Evolutionary conservation across 176 grass and related monocot species (phyloP), one percentile per base, ranked within the genome.

Genomic region (Echinochloa phyllopogon): DNA sequence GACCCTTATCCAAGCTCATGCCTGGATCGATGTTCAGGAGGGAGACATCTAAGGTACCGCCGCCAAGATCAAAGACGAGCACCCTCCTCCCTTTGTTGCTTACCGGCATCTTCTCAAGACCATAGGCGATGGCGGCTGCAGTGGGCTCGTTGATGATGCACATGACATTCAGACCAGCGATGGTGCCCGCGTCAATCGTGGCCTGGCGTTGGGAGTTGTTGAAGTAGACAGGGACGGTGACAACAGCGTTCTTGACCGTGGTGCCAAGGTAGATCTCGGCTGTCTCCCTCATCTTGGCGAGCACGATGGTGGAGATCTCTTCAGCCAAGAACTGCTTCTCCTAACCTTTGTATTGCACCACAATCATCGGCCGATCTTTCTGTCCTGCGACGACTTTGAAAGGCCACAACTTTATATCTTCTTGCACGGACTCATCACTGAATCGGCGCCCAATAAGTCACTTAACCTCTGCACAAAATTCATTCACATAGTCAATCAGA

Each of bases 221-320:
- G 83, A 94, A 94, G 77, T 94, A 94, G 4, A 86, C 92, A 72
- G 66, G 92, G 9, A 94, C 88, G 24, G 92, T 94, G 50, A 94
- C 60, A 18, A 88, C 88, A 1, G 88, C 91, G 55, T 94, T 86
- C 64, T 90, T 88, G 33, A 94, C 79, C 24, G 68, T 83, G 66
- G 82, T 88, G 5, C 85, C 88, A 51, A 94, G 91, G 66, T 85
- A 94, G 4, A 86, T 76, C 74, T 94, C 88, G 4, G 91, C 91
- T 43, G 91, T 90, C 62, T 90, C 88, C 72, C 83, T 93, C 91
- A 90, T 93, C 43, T 93, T 93, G 10, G 65, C 87, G 10, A 93
- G 75, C 49, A 93, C 61, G 88, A 93, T 90, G 3, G 91, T 58
- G 65, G 88, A 90, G 13, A 93, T 86, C 72, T 75, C 64, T 75